Base-by-base conservation (phyloP, 768 basidiomycete genomes). In the Suillus sp. region DNA sequence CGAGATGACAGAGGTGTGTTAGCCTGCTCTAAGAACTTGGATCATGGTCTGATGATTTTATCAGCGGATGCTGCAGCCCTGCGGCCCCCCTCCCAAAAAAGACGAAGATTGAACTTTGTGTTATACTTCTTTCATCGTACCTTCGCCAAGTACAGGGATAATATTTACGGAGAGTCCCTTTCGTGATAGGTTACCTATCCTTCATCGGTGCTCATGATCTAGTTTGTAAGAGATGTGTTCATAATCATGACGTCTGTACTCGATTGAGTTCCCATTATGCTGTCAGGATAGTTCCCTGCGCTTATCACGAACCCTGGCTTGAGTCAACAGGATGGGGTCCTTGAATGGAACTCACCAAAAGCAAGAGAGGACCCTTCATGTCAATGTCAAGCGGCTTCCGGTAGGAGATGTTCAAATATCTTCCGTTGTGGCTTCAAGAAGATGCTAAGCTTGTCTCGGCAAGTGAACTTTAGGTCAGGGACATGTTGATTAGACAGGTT, bases 31-130 rank as follows among this genome's bases (percentile, higher is more conserved):
- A 57, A 61, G 35, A 40, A 4, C 25, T 78, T 78, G 34, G 71
- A 77, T 69, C 62, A 25, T 34, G 22, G 6, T 53, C 42, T 38
- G 32, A 64, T 20, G 20, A 13, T 30, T 25, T 18, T 34, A 34
- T 43, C 62, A 96, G 95, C 85, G 90, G 61, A 96, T 96, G 94
- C 83, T 97, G 20, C 94, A 96, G 73, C 95, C 95, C 20, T 96
- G 95, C 71, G 95, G 95, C 0, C 93, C 93, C 37, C 94, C 94
- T 25, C 94, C 94, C 6, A 84, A 84, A 47, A 96, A 96, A 77
- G 93, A 95, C 62, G 95, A 96, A 37, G 89, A 91, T 71, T 88
- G 16, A 53, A 60, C 20, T n/a, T 20, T 51, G 3, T 18, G 16
- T 3, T 18, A n/a, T 55, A 6, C 11, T 13, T 11, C 32, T 53